Conservation (phyloP, 2,329 filamentous ascomycete species). For the Aureobasidium sp. region DNA sequence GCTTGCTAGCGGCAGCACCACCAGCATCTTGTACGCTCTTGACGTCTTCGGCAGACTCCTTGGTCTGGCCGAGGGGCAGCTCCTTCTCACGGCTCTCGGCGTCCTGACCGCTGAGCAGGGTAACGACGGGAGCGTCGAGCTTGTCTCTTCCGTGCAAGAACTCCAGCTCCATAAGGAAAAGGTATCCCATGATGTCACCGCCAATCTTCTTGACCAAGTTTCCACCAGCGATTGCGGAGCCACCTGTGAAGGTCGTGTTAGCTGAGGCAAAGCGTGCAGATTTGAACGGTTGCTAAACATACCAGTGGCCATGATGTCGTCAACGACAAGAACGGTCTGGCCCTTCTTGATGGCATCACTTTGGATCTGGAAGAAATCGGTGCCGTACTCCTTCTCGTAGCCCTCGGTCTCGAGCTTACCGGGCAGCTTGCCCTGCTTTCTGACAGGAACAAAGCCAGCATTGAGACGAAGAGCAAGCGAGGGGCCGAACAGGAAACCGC, state of each 20-base stretch:
- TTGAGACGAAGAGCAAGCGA: conserved; percentile 75
- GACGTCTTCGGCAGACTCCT: conserved; percentile 20
- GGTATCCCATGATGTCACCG: conserved; percentile 76
- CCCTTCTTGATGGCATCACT: conserved; percentile 73
- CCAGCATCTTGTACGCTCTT: conserved; percentile 23
- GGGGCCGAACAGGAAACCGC: conserved; percentile 93
- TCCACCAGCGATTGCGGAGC: conserved; percentile 81
- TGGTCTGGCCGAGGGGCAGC: conserved; percentile 22
- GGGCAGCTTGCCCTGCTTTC: conserved; percentile 93
- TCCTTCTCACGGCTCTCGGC: conserved; percentile 17
- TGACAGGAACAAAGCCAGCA: conserved; percentile 82
- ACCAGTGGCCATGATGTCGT: conserved; percentile 99
- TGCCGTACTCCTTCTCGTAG: conserved; percentile 93
- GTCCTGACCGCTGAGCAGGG: conserved; percentile 65
- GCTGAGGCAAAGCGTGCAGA: neutral
- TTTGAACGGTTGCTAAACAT: conserved; percentile 36
- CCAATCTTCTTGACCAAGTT: conserved; percentile 80
- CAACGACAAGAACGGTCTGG: conserved; percentile 86
- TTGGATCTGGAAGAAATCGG: conserved; percentile 96
- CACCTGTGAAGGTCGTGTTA: conserved; percentile 53
- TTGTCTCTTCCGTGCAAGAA: conserved; percentile 89
- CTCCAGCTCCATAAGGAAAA: conserved; percentile 93
- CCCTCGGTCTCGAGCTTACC: conserved; percentile 73
- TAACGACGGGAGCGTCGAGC: conserved; percentile 75
- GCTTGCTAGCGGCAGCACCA: conserved; percentile 20